A percentile compares a stretch with the other conserved stretches of the same genome.
Conservation (phyloP, 192 early-diverging fungal species). For the Coemansia sp. region DNA sequence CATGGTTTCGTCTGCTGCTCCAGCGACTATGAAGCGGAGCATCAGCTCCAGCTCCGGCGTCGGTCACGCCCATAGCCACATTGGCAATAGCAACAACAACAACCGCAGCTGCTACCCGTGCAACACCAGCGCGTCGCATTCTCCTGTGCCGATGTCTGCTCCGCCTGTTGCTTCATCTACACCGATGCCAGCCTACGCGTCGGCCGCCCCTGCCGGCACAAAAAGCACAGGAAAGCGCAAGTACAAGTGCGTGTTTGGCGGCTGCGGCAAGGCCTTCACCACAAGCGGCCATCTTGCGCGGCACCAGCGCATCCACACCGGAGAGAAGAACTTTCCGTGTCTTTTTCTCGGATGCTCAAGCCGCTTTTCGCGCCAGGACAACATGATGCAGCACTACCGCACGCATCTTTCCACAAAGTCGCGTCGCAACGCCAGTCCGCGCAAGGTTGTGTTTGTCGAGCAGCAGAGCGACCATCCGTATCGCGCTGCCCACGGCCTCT, state of each 20-base stretch:
- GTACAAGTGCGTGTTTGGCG: constrained; percentile 64
- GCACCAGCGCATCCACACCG: constrained; percentile 80
- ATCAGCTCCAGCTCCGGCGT: constrained; percentile 22
- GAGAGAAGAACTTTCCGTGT: constrained; percentile 78
- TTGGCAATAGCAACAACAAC: not conserved
- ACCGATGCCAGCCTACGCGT: constrained; percentile 16
- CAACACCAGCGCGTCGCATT: not conserved
- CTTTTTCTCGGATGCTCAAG: constrained; percentile 69
- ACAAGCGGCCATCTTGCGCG: constrained; percentile 84
- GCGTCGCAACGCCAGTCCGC: constrained; percentile 49
- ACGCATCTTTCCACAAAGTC: constrained; percentile 76
- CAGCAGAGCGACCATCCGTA: constrained; percentile 20
- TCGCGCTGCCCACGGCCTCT: constrained; percentile 30
- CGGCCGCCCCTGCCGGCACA: constrained; percentile 18
- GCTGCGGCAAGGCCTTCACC: constrained; percentile 78
- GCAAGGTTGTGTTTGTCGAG: constrained; percentile 47
- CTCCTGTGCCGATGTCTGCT: not conserved
- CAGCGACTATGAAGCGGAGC: constrained; percentile 15
- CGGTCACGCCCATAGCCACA: not conserved
- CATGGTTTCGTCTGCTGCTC: constrained; percentile 26
- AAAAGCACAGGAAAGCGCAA: constrained; percentile 63
- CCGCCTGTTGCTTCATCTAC: constrained; percentile 1
- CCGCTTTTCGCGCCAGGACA: constrained; percentile 77
- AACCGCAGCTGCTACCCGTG: constrained; percentile 11
- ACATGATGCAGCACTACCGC: constrained; percentile 86